Base-by-base conservation (phyloP, 257 asterid genomes). In the Vinca minor region DNA sequence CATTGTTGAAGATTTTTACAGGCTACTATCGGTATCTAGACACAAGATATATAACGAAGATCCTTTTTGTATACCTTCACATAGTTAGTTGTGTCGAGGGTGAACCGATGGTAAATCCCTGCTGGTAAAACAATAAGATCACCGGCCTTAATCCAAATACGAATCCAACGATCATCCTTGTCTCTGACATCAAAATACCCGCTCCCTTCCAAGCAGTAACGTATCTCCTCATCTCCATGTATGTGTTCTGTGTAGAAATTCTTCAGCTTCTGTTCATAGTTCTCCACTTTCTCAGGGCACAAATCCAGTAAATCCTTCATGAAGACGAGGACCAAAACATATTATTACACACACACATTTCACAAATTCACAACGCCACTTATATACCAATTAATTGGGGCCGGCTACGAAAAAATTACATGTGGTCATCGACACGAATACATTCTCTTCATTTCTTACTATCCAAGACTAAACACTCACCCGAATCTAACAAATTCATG, bases 71-170 rank as follows among this genome's bases (percentile, higher is more conserved):
- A n/a, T 72, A 89, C 96, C 95, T 89, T 89, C 64, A 84, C 78
- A 42, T 82, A 89, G 82, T 87, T 85, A 20, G 8, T 34, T 17
- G 87, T 80, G 66, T 87, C 89, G 8, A 87, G 91, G 49, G 96
- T 89, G 72, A 89, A 89, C 1, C 96, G 81, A 45, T 89, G 96
- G 86, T 89, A 89, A 74, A 89, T 89, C 74, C 96, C 96, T 1
- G 91, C 85, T 5, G 96, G 96, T 62, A 89, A 74, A 52, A 89
- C 82, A 9, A 89, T 89, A 15, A 87, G 84, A 73, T 87, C 96
- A 4, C 94, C 96, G 0, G 84, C 71, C 71, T 85, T 87, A 76
- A 89, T 82, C 80, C 73, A 71, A 76, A 87, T 78, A n/a, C 95
- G 89, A 63, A 87, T 82, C 96, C 96, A 89, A 61, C 78, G 82